Percentiles rank a stretch among this genome's conserved stretches.
Evolutionary conservation across 371 early-diverging fungal species (phyloP).

Genomic region (Syncephalastrum sp.): DNA sequence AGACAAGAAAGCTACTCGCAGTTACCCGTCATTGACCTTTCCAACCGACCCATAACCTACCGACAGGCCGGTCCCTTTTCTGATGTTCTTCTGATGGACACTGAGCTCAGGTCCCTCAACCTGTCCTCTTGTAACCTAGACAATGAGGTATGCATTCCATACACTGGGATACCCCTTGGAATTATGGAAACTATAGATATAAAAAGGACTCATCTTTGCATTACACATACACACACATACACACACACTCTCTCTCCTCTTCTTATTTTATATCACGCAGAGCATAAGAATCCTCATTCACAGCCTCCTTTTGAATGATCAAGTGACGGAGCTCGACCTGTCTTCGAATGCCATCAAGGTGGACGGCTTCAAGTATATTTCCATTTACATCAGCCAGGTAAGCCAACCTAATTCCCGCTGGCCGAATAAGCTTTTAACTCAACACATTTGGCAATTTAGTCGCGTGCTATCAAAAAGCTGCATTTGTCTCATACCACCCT

Average conservation of each 20-base stretch:
- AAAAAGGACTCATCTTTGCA: not conserved
- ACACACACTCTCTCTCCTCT: no score
- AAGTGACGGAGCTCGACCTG: constrained; percentile 25
- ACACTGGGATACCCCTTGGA: no score
- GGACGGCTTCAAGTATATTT: constrained; percentile 45
- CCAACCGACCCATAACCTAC: constrained; percentile 37
- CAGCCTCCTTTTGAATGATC: constrained; percentile 37
- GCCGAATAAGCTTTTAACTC: no score
- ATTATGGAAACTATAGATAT: no score
- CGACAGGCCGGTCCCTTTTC: constrained; percentile 57
- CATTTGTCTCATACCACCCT: constrained; percentile 33
- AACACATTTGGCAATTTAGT: constrained; percentile 17
- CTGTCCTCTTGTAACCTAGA: constrained; percentile 36
- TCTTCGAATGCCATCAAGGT: constrained; percentile 35
- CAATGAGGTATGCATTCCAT: constrained; percentile 26
- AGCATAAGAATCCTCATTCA: constrained; percentile 36
- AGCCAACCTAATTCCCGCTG: not conserved
- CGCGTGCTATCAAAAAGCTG: constrained; percentile 33
- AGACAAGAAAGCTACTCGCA: constrained; percentile 17
- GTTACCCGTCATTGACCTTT: constrained; percentile 44
- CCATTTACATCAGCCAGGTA: constrained; percentile 48
- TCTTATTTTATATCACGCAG: constrained; percentile 10
- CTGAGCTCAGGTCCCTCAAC: constrained; percentile 25
- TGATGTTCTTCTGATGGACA: constrained; percentile 42
- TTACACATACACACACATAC: not conserved